Evolutionary conservation across 768 basidiomycete species (phyloP), one percentile per base, ranked within the genome.

Genomic region (Suillus paluster): DNA sequence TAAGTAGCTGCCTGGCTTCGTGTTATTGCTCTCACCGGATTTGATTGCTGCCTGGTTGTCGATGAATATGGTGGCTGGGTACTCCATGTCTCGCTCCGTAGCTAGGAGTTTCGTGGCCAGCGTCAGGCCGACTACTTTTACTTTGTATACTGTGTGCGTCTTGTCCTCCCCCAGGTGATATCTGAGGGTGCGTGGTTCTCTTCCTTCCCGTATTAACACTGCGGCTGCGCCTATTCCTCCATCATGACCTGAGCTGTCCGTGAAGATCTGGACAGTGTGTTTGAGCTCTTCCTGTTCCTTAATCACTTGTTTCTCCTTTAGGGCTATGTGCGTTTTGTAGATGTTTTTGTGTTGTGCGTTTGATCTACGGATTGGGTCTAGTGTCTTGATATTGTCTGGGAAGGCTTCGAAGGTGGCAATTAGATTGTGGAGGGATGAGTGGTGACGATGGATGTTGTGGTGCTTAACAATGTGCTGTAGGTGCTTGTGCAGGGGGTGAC

Each of bases 111-210:
- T 27, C 3, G 64, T 23, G 8, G 58, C 67, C 10, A 70, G 39
- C 0, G 59, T 21, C 2, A 63, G 38, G 1, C 70, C 67, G 0
- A 66, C 54, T 4, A 66, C 10, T 23, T 71, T 66, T 0, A 17
- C 68, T 48, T 71, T 63, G 23, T 66, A 69, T 2, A 67, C 66
- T 1, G 65, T 66, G 53, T 68, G 64, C 9, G 66, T 48, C 3
- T 6, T 7, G 0, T 19, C 15, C 10, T 5, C 4, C 1, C 61
- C 63, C 0, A 70, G 60, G n/a, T 63, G 58, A 11, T 57, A 50
- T 1, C 34, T 44, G 2, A 63, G 46, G 3, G 15, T n/a, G 0
- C 30, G 14, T 2, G 52, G 42, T 2, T 7, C 17, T 30, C 25
- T 3, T 0, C 41, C 48, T 12, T 3, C 9, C 1, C 15, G 1